Evolutionary conservation across 1,284 basidiomycete species (phyloP), one percentile per base, ranked within the genome.

Genomic region (Schizophyllum amplum): DNA sequence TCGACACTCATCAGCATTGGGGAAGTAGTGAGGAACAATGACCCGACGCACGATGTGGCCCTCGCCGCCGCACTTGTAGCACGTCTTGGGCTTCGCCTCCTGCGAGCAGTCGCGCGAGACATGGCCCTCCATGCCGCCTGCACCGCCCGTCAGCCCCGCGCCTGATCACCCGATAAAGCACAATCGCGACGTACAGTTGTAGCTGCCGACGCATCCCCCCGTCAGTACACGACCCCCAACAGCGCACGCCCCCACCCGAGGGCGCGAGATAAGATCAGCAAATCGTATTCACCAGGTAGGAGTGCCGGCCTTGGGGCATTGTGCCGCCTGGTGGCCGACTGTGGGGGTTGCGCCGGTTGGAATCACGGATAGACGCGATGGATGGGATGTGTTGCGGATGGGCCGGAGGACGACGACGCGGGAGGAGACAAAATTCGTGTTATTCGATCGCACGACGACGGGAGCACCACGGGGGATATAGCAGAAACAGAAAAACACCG

Each of bases 11-110:
- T 22, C 48, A 50, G 48, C 48, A 22, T n/a, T 54, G 46, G 48
- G n/a, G n/a, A 27, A 1, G 21, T 7, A 46, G 6, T 15, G 24
- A 21, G 42, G 7, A 59, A 53, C n/a, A 24, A 27, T 2, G 22
- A 11, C 23, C 33, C 20, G 1, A 72, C 84, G 63, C 60, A 89
- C 87, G 60, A 89, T 81, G 65, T 89, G 87, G 24, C 87, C 86
- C 67, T 87, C 84, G 65, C 79, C 75, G 23, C 81, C 81, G 70
- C 92, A 95, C 72, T 87, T 89, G 80, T 93, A 94, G 79, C 92
- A 94, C 3, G 86, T 77, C 72, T 93, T 93, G 61, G 90, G 77
- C 72, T 92, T 92, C 58, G 85, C 71, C 64, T 87, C 87, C 64
- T 74, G 71, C 1, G 81, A 79, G 71, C 89, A 91, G 59, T 91